phyloP scores from a whole-genome alignment of 2,329 filamentous ascomycete genomes.

The Cladosporium austrohemisphaericum region DNA sequence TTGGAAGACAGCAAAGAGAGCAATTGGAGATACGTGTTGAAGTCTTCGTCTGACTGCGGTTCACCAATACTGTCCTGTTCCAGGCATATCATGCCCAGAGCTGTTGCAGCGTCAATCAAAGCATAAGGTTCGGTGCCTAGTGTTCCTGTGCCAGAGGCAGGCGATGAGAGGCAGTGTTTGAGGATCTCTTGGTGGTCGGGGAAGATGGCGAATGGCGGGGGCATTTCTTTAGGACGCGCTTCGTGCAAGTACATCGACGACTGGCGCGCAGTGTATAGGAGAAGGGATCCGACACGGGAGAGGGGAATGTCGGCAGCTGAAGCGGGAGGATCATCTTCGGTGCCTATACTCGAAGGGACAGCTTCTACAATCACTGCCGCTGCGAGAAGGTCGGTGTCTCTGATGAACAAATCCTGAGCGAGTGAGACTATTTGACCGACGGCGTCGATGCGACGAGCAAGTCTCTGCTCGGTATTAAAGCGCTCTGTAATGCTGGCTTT shows the following conservation, averaged over 20 bases:
- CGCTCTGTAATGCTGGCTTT: conserved; percentile 59
- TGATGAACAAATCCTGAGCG: conserved; percentile 54
- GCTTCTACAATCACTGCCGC: conserved; percentile 41
- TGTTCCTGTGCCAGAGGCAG: conserved; percentile 32
- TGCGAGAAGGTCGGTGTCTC: conserved; percentile 45
- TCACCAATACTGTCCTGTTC: conserved; percentile 44
- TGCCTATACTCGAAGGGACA: conserved; percentile 36
- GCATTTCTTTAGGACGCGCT: conserved; percentile 34
- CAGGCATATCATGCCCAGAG: conserved; percentile 49
- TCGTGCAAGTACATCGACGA: conserved; percentile 49
- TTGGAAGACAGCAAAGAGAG: conserved; percentile 48
- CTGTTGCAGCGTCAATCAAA: conserved; percentile 52
- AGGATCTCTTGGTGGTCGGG: conserved; percentile 51
- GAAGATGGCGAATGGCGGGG: conserved; percentile 45
- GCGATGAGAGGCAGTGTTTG: conserved; percentile 47
- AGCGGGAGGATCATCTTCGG: conserved; percentile 54
- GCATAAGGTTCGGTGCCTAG: conserved; percentile 48
- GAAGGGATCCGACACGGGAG: conserved; percentile 52
- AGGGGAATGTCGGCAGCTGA: conserved; percentile 53
- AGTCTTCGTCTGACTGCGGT: conserved; percentile 49
- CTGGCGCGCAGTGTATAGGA: conserved; percentile 52
- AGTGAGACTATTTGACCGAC: conserved; percentile 71
- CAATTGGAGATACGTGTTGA: conserved; percentile 51
- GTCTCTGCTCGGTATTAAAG: conserved; percentile 60
- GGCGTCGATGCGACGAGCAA: conserved; percentile 61